Percentiles rank a stretch among this genome's conserved stretches.
Evolutionary conservation across 805 yeast genomes (phyloP).

Genomic region (Candida qinlingensis): DNA sequence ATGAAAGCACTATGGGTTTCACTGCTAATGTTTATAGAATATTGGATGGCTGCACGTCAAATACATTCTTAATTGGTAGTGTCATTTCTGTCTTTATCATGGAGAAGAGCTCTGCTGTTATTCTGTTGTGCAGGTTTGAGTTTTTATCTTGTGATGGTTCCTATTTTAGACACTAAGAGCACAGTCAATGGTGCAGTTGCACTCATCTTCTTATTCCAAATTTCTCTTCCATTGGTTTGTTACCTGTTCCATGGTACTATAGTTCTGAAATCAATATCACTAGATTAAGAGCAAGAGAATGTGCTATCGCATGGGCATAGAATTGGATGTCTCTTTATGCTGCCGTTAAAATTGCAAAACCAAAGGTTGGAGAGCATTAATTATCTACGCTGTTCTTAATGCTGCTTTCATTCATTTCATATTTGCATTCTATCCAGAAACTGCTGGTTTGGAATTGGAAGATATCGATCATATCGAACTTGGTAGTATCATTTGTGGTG

Average conservation of each 20-base stretch:
- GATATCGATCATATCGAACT: conserved; percentile 12
- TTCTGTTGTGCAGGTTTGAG: conserved; percentile 11
- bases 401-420: conserved; percentile 39
- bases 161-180: conserved; percentile 8
- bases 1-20: conserved; percentile 33
- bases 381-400: conserved; percentile 54
- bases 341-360: conserved; percentile 52
- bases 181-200: conserved; percentile 24
- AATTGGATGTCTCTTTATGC: conserved; percentile 60
- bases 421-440: conserved; percentile 54
- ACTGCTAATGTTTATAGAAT: conserved; percentile 29
- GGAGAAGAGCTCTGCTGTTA: conserved; percentile 34
- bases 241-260: conserved; percentile 32
- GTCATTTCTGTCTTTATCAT: conserved; percentile 39
- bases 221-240: conserved; percentile 8
- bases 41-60: conserved; percentile 31
- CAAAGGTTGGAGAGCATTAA: conserved; percentile 52
- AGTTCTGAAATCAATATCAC: conserved; percentile 56
- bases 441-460: conserved; percentile 38
- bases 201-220: conserved; percentile 22
- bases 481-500: conserved; percentile 7
- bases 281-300: conserved; percentile 55
- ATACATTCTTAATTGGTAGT: conserved; percentile 39
- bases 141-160: conserved; percentile 16
- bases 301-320: conserved; percentile 48